A percentile compares a stretch with the other conserved stretches of the same genome.
phyloP scores from a whole-genome alignment of 768 basidiomycete species.

The Postia placenta region DNA sequence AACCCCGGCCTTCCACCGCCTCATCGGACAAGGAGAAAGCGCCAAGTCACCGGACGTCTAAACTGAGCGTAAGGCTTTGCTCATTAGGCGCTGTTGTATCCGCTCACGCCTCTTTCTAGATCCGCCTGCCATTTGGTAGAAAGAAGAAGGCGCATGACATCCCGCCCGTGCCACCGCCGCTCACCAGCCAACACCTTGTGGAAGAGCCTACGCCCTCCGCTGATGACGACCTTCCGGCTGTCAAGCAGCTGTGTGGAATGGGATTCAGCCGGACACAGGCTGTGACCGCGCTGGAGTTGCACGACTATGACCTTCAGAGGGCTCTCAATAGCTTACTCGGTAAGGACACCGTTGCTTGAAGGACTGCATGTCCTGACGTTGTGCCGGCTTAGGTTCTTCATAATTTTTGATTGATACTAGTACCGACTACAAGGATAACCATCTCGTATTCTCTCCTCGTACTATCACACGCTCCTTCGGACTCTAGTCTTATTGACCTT shows the following conservation, averaged over 20 bases:
- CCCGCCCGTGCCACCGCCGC: conserved; percentile 29
- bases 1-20: conserved; percentile 52
- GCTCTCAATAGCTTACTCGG: conserved; percentile 73
- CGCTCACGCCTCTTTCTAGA: conserved; percentile 31
- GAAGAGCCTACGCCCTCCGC: conserved; percentile 47
- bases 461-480: conserved; percentile 15
- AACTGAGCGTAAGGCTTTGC: conserved; percentile 73
- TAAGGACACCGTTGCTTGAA: background rate
- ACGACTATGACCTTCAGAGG: conserved; percentile 75
- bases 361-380: conserved; percentile 2
- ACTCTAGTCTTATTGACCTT: conserved; percentile 6
- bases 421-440: background rate
- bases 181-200: conserved; percentile 30
- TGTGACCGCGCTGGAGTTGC: conserved; percentile 75
- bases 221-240: conserved; percentile 69
- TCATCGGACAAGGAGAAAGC: conserved; percentile 53
- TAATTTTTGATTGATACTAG: conserved; percentile 10
- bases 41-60: conserved; percentile 51
- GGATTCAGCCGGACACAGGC: conserved; percentile 85
- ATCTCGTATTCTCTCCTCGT: conserved; percentile 4
- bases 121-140: conserved; percentile 75
- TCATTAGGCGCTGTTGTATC: too few relatives aligned
- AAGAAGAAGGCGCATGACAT: conserved; percentile 62
- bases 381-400: conserved; percentile 12
- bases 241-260: conserved; percentile 81